Percentiles rank a stretch among this genome's conserved stretches.
Evolutionary conservation across 1,139 yeast genomes (phyloP).

Genomic region (Saccharomyces hybrid): DNA sequence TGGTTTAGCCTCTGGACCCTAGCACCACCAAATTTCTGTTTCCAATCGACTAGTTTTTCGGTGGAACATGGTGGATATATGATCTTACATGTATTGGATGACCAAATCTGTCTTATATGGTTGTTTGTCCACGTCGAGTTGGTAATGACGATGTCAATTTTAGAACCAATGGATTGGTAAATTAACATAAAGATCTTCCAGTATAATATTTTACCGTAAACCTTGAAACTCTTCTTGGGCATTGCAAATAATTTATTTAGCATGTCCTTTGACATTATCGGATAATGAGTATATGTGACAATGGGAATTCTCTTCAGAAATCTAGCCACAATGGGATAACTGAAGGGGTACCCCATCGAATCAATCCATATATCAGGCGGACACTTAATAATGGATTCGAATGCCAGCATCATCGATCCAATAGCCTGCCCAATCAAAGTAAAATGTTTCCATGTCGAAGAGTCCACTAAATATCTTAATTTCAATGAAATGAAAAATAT

Average conservation of each 20-base stretch:
- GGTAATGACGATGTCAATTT: conserved; percentile 58
- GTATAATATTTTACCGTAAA: conserved; percentile 52
- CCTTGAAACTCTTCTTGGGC: conserved; percentile 16
- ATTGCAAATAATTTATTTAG: conserved; percentile 42
- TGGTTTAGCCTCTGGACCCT: conserved; percentile 35
- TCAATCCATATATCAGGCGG: conserved; percentile 92
- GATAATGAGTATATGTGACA: conserved; percentile 86
- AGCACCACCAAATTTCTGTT: conserved; percentile 31
- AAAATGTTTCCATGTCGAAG: conserved; percentile 65
- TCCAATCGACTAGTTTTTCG: conserved; percentile 39
- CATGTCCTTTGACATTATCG: conserved; percentile 87
- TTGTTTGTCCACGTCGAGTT: conserved; percentile 90
- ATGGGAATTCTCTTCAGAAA: conserved; percentile 58
- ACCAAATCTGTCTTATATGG: conserved; percentile 64
- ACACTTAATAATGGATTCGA: conserved; percentile 62
- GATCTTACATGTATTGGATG: conserved; percentile 33
- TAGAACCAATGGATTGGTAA: conserved; percentile 62
- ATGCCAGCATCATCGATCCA: conserved; percentile 62
- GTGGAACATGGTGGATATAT: conserved; percentile 88
- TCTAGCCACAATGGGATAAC: conserved; percentile 55
- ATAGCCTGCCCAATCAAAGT: conserved; percentile 84
- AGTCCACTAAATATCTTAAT: conserved; percentile 60
- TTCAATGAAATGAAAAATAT: conserved; percentile 65
- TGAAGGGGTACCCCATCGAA: conserved; percentile 89
- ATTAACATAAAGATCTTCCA: conserved; percentile 60